These are phyloP conservation scores for Stereum hirsutum DNA, from an alignment of 1,284 basidiomycete genomes.

Conservation along the genomic window DNA sequence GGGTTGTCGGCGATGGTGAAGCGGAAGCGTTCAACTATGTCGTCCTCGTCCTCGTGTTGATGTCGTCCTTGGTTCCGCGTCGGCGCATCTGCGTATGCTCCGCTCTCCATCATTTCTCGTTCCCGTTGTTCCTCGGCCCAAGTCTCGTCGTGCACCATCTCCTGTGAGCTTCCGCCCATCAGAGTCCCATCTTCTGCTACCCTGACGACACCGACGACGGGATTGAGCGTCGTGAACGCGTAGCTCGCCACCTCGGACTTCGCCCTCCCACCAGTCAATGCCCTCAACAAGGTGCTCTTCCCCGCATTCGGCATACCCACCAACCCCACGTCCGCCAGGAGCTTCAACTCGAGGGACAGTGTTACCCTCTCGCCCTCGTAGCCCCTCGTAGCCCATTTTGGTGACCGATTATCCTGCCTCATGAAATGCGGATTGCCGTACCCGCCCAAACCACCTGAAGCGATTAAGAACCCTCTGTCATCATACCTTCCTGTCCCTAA, in stretches of 20 bases:
- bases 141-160: constrained; percentile 65
- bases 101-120: constrained; percentile 34
- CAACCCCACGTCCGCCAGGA: constrained; percentile 89
- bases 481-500: constrained; percentile 56
- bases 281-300: constrained; percentile 84
- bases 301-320: constrained; percentile 96
- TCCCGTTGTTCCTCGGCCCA: constrained; percentile 47
- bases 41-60: constrained; percentile 16
- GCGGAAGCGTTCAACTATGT: constrained; percentile 66
- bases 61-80: constrained; percentile 39
- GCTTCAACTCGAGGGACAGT: constrained; percentile 89
- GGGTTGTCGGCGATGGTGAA: constrained; percentile 98
- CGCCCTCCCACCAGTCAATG: constrained; percentile 78
- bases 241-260: constrained; percentile 87
- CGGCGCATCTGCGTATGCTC: constrained; percentile 36
- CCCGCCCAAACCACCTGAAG: constrained; percentile 78
- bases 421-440: constrained; percentile 87
- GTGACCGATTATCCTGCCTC: constrained; percentile 57
- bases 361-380: constrained; percentile 76
- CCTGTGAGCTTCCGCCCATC: constrained; percentile 44
- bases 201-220: constrained; percentile 88
- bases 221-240: constrained; percentile 93
- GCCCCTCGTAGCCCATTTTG: constrained; percentile 78
- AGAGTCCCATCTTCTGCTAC: constrained; percentile 78
- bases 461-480: constrained; percentile 61